phyloP scores from a whole-genome alignment of 2,329 filamentous ascomycete genomes.

The Nemania bipapillata region DNA sequence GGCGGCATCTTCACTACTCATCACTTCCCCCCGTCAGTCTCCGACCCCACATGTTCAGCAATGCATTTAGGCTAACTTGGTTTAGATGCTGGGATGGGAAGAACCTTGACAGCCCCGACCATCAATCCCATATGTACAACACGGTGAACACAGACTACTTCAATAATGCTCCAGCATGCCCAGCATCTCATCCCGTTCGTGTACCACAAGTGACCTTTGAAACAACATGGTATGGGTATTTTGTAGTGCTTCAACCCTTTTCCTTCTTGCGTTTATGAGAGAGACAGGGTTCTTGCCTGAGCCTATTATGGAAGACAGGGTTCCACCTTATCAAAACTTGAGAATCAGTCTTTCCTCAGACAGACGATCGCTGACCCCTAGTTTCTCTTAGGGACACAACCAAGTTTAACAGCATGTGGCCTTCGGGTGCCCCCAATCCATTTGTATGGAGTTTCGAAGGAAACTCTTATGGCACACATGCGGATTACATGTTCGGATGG shows the following conservation, averaged over 20 bases:
- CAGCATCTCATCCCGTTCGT: conserved; percentile 46
- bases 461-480: conserved; percentile 52
- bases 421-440: conserved; percentile 46
- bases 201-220: conserved; percentile 54
- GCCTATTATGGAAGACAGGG: not conserved
- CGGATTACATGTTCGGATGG: conserved; percentile 55
- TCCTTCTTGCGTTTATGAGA: not conserved
- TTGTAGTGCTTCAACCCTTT: not conserved
- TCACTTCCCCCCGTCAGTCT: conserved; percentile 52
- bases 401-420: conserved; percentile 54
- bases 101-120: conserved; percentile 44
- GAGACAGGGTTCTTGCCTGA: not conserved
- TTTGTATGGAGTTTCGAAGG: conserved; percentile 49
- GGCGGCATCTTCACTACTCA: conserved; percentile 55
- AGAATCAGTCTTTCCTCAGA: not conserved
- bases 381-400: conserved; percentile 50
- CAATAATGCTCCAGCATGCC: conserved; percentile 46
- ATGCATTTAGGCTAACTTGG: not conserved
- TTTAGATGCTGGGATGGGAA: conserved; percentile 42
- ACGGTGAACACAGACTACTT: conserved; percentile 41
- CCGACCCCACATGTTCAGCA: not conserved
- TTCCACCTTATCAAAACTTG: not conserved
- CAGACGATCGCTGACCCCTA: not conserved
- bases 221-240: conserved; percentile 52
- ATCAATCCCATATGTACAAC: conserved; percentile 47